Evolutionary conservation across 2,329 filamentous ascomycete genomes (phyloP), one percentile per base, ranked within the genome.

Genomic region (Pseudohalonectria lignicola): DNA sequence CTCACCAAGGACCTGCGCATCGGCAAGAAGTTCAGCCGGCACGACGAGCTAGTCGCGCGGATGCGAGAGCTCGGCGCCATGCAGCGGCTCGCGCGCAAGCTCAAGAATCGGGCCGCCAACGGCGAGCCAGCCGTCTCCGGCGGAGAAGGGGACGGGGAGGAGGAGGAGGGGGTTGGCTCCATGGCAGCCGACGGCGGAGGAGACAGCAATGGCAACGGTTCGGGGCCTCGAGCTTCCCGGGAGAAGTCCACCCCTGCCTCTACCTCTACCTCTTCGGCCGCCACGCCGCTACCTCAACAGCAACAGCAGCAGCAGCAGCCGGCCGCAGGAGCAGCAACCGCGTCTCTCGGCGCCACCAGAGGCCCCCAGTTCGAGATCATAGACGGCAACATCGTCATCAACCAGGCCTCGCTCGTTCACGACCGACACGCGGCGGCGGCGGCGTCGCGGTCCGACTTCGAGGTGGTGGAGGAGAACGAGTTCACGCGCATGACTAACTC

Each of bases 381-480:
- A 36, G 75, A 86, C 55, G 84, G 84, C 7, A 68, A 82, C 48
- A 80, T 90, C 49, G 73, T 86, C 11, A 60, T 85, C 32, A 78
- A 86, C 52, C 75, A 83, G 47, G 68, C 66, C 35, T 81, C 81
- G 1, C 66, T 82, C 13, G 66, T 74, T 29, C 71, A 87, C 44
- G 77, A 88, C 54, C 70, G 79, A 4, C 79, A 84, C 52, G 77
- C 77, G 21, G 66, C 71, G 31, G 78, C 74, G 4, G 67, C 67
- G 5, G 67, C 69, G 18, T 67, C 59, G 13, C 61, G 59, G 5
- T 60, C 67, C 34, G 64, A 69, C 28, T 65, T 73, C 49, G 74
- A 82, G 49, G 72, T 76, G 35, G 69, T 83, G 21, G 82, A 86
- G 49, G 83, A 90, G 54, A 80, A 86, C 59, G 82, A 88, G 49